These are phyloP conservation scores for Flaveria sonorensis DNA, from an alignment of 129 eudicot species.

Conservation along the genomic window DNA sequence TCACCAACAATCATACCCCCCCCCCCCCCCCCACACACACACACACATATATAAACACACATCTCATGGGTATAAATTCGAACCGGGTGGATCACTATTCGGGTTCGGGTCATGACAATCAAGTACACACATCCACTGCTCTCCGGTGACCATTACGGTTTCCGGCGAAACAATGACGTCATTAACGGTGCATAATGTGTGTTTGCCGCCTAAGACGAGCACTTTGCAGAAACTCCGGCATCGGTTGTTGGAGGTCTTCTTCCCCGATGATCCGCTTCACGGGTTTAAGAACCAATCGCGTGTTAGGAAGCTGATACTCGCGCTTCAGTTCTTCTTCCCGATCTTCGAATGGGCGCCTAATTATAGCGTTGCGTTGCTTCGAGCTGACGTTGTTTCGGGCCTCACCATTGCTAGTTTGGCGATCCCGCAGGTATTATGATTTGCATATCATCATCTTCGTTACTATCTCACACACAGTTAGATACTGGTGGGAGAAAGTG, in stretches of 20 bases:
- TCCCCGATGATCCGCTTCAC: slow-evolving; percentile 92
- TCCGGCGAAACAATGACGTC: slow-evolving; percentile 30
- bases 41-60: background rate
- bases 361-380: slow-evolving; percentile 57
- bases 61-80: slow-evolving; percentile 54
- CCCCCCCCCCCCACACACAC: slow-evolving; percentile 2
- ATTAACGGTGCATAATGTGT: slow-evolving; percentile 59
- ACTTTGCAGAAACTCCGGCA: slow-evolving; percentile 65
- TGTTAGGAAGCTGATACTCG: slow-evolving; percentile 52
- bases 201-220: slow-evolving; percentile 64
- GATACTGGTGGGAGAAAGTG: too few relatives aligned
- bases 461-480: too few relatives aligned
- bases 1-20: slow-evolving; percentile 19
- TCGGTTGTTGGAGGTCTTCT: slow-evolving; percentile 73
- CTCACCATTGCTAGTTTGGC: slow-evolving; percentile 96
- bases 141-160: slow-evolving; percentile 15
- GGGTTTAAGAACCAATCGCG: slow-evolving; percentile 72
- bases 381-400: slow-evolving; percentile 85
- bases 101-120: slow-evolving; percentile 37
- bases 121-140: background rate
- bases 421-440: slow-evolving; percentile 74
- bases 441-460: too few relatives aligned
- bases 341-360: slow-evolving; percentile 90
- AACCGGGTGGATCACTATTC: slow-evolving; percentile 55
- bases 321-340: slow-evolving; percentile 84